phyloP scores from a whole-genome alignment of 1,284 basidiomycete genomes.

The Meira nashicola region DNA sequence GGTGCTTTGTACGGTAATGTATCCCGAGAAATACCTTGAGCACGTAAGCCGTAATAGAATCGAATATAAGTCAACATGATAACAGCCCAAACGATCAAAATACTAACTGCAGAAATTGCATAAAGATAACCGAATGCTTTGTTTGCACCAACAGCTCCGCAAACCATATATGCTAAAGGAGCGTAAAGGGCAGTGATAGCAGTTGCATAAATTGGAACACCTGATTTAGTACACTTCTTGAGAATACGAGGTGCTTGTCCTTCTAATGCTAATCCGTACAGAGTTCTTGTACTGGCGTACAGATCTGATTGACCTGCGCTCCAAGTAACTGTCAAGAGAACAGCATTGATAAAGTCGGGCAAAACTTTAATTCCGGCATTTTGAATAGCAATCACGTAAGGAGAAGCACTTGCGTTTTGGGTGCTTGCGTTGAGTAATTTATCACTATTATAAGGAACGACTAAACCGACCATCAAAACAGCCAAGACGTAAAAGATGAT shows the following conservation, averaged over 20 bases:
- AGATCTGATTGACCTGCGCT: constrained; percentile 77
- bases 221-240: constrained; percentile 63
- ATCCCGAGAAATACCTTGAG: constrained; percentile 61
- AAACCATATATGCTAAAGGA: constrained; percentile 63
- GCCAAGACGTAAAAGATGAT: constrained; percentile 55
- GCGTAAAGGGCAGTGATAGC: constrained; percentile 66
- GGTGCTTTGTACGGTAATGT: constrained; percentile 57
- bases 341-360: constrained; percentile 66
- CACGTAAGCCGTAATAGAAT: constrained; percentile 65
- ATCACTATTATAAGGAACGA: constrained; percentile 36
- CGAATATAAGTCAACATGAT: constrained; percentile 70
- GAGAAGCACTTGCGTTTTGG: constrained; percentile 24
- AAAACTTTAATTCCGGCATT: constrained; percentile 54
- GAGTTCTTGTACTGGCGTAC: constrained; percentile 70
- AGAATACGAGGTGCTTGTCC: constrained; percentile 74
- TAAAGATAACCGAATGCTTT: constrained; percentile 62
- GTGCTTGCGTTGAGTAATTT: constrained; percentile 17
- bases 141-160: constrained; percentile 54
- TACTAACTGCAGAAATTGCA: constrained; percentile 63
- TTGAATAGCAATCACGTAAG: constrained; percentile 55
- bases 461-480: constrained; percentile 51
- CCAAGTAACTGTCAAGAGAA: constrained; percentile 71
- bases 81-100: constrained; percentile 75
- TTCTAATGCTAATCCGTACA: constrained; percentile 62
- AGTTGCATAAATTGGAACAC: constrained; percentile 71